Percentiles rank a stretch among this genome's conserved stretches.
phyloP scores from a whole-genome alignment of 768 basidiomycete species.

The Exidia glandulosa region DNA sequence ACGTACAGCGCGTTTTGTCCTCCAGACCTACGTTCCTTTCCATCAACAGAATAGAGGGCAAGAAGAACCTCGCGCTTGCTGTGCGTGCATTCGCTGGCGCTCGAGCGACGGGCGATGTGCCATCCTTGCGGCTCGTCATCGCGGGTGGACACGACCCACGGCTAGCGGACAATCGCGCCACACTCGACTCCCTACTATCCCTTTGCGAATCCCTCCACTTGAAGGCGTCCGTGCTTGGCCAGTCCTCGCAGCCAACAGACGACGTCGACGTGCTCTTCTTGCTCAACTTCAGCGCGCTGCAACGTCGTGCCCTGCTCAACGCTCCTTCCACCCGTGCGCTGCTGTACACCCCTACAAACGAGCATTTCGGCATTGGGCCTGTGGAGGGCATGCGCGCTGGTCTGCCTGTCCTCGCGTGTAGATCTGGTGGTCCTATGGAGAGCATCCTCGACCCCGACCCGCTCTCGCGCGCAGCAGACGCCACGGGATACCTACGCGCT shows the following conservation, averaged over 20 bases:
- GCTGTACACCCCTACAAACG: slow-evolving; percentile 88
- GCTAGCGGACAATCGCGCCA: slow-evolving; percentile 71
- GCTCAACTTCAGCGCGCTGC: slow-evolving; percentile 80
- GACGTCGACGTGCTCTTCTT: slow-evolving; percentile 69
- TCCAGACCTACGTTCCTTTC: slow-evolving; percentile 68
- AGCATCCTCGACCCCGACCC: slow-evolving; percentile 46
- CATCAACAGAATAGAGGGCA: slow-evolving; percentile 89
- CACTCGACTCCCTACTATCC: slow-evolving; percentile 37
- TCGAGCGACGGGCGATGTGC: slow-evolving; percentile 12
- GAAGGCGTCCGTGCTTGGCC: not conserved
- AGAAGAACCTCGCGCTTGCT: slow-evolving; percentile 84
- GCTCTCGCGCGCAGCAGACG: slow-evolving; percentile 19
- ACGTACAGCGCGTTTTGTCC: not conserved
- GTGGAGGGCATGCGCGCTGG: slow-evolving; percentile 92
- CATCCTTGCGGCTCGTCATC: slow-evolving; percentile 57
- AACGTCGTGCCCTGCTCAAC: slow-evolving; percentile 72
- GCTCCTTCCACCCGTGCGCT: slow-evolving; percentile 57
- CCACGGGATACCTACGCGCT: slow-evolving; percentile 69
- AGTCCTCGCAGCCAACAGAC: slow-evolving; percentile 10
- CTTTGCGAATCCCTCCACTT: not conserved
- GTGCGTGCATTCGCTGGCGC: slow-evolving; percentile 52
- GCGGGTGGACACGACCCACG: slow-evolving; percentile 89
- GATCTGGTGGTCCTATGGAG: slow-evolving; percentile 86
- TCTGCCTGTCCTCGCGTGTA: slow-evolving; percentile 77
- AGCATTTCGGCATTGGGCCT: slow-evolving; percentile 96